Evolutionary conservation across 176 grass and related monocot species (phyloP), one percentile per base, ranked within the genome.

Genomic region (Themeda triandra): DNA sequence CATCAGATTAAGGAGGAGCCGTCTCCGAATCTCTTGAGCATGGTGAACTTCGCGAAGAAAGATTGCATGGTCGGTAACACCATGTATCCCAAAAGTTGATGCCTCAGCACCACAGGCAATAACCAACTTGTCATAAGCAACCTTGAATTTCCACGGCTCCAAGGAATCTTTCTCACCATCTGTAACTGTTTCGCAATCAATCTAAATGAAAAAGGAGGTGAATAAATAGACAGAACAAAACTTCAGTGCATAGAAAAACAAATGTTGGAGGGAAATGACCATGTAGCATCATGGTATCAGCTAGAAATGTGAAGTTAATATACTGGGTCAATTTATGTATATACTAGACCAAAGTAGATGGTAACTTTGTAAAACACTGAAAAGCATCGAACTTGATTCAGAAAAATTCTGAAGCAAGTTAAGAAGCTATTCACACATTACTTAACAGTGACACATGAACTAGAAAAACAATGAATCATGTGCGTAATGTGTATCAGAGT

Each of bases 1-100:
- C 96, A 98, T 98, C 23, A 98, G 78, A 82, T 98, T 98, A 44
- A 98, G 96, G 4, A 98, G 96, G 59, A 98, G 91, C 75, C 86
- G 95, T 78, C 96, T 92, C 66, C 96, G 89, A 25, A 98, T 98
- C 81, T 94, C 93, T 89, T 98, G 96, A 29, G 96, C 96, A 81
- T 94, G 91, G 66, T 96, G 86, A 68, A 98, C 93, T 88, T 98
- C 93, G 12, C 93, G 87, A 48, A 98, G 93, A 95, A 98, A 98
- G 64, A 89, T 92, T 17, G 96, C 96, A 83, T 98, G 91, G 18
- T 98, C 89, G 24, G 85, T 82, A 46, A 98, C 96, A 83, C 96
- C 96, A 42, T 44, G 39, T 82, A 98, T 94, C 9, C 96, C 96
- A 70, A 95, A 98, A 68, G 96, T 98, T 24, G 79, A 87, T 46